Percentiles rank a stretch among this genome's conserved stretches.
These are phyloP conservation scores for Eutrema salsugineum DNA, from an alignment of 441 rosid genomes.

Conservation along the genomic window DNA sequence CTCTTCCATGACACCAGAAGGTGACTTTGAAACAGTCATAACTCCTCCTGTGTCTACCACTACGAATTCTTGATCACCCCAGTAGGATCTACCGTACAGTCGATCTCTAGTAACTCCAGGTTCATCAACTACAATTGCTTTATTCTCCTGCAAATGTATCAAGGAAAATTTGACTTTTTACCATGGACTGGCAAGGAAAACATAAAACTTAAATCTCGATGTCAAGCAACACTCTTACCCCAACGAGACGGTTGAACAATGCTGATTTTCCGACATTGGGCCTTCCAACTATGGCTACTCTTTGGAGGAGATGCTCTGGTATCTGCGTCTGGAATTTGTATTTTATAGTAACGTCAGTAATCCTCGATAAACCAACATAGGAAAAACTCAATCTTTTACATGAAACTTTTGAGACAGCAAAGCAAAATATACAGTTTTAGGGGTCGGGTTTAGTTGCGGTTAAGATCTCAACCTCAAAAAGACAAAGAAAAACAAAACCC, in stretches of 20 bases:
- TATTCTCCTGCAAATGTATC: constrained; percentile 51
- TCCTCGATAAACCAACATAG: background rate
- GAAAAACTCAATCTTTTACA: background rate
- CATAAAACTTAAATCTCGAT: background rate
- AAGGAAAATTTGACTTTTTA: background rate
- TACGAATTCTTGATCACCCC: constrained; percentile 84
- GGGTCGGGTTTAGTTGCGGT: no score
- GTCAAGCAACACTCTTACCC: constrained; percentile 40
- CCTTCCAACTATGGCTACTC: constrained; percentile 90
- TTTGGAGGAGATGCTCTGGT: constrained; percentile 81
- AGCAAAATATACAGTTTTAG: background rate
- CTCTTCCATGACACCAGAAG: constrained; percentile 71
- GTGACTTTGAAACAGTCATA: constrained; percentile 73
- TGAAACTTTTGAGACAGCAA: background rate
- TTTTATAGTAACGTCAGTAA: constrained; percentile 1
- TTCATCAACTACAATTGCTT: constrained; percentile 94
- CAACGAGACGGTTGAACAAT: constrained; percentile 89
- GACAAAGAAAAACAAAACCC: background rate
- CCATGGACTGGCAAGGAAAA: background rate
- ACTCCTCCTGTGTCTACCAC: constrained; percentile 97
- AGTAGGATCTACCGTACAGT: constrained; percentile 82
- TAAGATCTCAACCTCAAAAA: background rate
- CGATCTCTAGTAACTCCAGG: constrained; percentile 98
- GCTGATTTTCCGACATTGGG: constrained; percentile 98
- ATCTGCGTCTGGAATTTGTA: constrained; percentile 46